Conservation (phyloP, 371 early-diverging fungal genomes). For the Rhizopus delemar region DNA sequence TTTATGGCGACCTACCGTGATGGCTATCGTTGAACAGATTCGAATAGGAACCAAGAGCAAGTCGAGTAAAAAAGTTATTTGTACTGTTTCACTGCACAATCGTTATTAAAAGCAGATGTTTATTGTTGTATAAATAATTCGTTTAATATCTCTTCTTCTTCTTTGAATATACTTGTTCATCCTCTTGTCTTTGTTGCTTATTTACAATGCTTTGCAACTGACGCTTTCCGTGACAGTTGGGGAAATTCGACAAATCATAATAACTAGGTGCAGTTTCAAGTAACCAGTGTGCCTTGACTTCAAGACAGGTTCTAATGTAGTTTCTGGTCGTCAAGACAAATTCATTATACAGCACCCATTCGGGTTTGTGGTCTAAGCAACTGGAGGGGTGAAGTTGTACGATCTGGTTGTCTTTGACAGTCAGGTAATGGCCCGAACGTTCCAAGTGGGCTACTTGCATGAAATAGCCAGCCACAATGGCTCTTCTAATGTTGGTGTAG, state of each 20-base stretch:
- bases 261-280: slow-evolving; percentile 87
- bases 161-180: slow-evolving; percentile 32
- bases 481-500: slow-evolving; percentile 84
- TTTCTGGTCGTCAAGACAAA: slow-evolving; percentile 95
- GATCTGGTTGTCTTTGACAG: slow-evolving; percentile 95
- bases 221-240: slow-evolving; percentile 88
- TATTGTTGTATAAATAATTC: background rate
- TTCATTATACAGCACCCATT: slow-evolving; percentile 98
- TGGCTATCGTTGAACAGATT: too few relatives aligned
- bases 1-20: too few relatives aligned
- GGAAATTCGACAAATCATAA: slow-evolving; percentile 78
- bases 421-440: slow-evolving; percentile 86
- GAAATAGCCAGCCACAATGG: slow-evolving; percentile 89
- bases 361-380: slow-evolving; percentile 84
- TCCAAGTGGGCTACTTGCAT: slow-evolving; percentile 97
- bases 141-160: slow-evolving; percentile 35
- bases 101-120: too few relatives aligned
- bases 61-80: too few relatives aligned
- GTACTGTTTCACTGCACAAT: too few relatives aligned
- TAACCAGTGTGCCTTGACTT: slow-evolving; percentile 90
- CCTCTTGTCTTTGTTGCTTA: slow-evolving; percentile 43
- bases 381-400: slow-evolving; percentile 95
- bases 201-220: slow-evolving; percentile 63
- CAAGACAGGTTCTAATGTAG: slow-evolving; percentile 93
- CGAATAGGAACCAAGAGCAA: too few relatives aligned